phyloP scores from a whole-genome alignment of 192 early-diverging fungal genomes.

The Kickxella alabastrina region DNA sequence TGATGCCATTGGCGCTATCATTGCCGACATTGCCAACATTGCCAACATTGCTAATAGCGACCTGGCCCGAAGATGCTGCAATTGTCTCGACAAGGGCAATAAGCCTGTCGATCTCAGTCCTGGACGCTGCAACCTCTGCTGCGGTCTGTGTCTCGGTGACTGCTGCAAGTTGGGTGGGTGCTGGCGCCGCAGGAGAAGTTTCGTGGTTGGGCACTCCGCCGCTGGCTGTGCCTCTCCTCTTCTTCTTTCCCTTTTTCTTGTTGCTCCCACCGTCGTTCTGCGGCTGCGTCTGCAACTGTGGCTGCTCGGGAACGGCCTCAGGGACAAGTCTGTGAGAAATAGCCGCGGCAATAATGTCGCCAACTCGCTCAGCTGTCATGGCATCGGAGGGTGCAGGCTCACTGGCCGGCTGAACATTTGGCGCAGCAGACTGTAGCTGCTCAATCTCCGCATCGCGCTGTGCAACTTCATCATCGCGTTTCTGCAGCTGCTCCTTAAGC shows the following conservation, averaged over 20 bases:
- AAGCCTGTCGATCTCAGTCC: conserved; percentile 24
- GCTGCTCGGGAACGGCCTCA: neutral
- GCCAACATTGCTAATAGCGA: too few species aligned
- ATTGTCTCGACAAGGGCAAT: conserved; percentile 22
- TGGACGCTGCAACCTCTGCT: conserved; percentile 7
- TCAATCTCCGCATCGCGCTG: conserved; percentile 6
- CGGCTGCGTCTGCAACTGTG: neutral
- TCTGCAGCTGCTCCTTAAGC: neutral
- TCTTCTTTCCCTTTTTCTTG: conserved; percentile 16
- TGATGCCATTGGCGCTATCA: neutral
- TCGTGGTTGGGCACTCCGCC: neutral
- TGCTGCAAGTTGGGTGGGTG: neutral
- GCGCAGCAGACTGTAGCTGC: neutral
- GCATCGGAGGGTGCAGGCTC: too few species aligned
- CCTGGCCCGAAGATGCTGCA: too few species aligned
- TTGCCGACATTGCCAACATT: too few species aligned
- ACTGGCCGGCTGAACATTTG: neutral
- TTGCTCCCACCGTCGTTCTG: neutral
- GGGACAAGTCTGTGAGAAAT: conserved; percentile 13
- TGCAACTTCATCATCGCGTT: neutral
- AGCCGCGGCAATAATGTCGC: conserved; percentile 26
- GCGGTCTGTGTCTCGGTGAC: neutral
- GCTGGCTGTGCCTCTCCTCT: neutral
- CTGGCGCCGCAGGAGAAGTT: conserved; percentile 12
- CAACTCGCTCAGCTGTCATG: conserved; percentile 19